These are phyloP conservation scores for Amesomyces nigricolor DNA, from an alignment of 2,329 filamentous ascomycete genomes.

Conservation along the genomic window DNA sequence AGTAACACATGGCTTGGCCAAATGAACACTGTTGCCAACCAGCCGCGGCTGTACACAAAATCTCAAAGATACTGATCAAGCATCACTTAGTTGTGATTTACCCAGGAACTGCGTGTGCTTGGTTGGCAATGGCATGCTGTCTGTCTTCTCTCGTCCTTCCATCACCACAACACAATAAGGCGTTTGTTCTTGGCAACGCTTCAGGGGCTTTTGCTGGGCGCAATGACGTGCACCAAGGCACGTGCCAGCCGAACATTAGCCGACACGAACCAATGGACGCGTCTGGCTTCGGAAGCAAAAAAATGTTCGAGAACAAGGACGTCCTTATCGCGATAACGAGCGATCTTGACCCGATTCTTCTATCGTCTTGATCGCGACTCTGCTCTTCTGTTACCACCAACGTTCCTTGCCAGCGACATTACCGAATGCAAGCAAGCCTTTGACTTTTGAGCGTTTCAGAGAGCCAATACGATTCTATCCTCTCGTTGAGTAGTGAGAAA, in stretches of 20 bases:
- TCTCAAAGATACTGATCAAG: no score
- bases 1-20: neutral
- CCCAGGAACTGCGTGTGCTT: no score
- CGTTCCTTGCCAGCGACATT: neutral
- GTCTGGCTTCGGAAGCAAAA: conserved; percentile 5
- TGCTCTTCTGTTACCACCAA: neutral
- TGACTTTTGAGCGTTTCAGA: neutral
- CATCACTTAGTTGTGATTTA: no score
- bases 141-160: no score
- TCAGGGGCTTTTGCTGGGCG: no score
- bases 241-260: conserved; percentile 12
- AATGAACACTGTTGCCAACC: no score
- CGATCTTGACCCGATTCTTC: neutral
- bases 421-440: neutral
- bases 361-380: neutral
- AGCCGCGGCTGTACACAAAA: no score
- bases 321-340: conserved; percentile 17
- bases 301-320: conserved; percentile 8
- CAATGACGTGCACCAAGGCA: conserved; percentile 6
- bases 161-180: no score
- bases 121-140: no score
- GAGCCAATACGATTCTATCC: neutral
- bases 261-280: conserved; percentile 14
- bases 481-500: neutral
- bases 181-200: neutral